Conservation (phyloP, 2,329 filamentous ascomycete genomes). For the Chrysoporthe cubensis region DNA sequence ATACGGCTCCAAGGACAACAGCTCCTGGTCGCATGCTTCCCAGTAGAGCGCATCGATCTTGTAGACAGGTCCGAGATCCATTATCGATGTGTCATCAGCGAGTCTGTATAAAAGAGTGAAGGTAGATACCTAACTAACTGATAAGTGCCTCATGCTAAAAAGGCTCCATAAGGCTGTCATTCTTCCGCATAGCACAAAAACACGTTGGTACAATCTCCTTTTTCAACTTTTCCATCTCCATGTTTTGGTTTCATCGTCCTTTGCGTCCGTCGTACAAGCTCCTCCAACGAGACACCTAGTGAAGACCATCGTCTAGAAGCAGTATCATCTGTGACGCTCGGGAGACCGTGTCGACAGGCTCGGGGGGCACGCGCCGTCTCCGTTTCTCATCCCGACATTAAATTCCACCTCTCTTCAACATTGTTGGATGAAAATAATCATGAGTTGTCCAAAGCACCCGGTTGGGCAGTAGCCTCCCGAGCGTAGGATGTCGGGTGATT, state of each 20-base stretch:
- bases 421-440: constrained; percentile 36
- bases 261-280: constrained; percentile 4
- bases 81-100: background rate
- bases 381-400: constrained; percentile 20
- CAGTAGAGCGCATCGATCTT: too few species aligned
- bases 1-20: background rate
- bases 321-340: constrained; percentile 22
- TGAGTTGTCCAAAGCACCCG: constrained; percentile 46
- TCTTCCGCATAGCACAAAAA: constrained; percentile 23
- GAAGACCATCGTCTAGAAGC: constrained; percentile 12
- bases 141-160: constrained; percentile 24
- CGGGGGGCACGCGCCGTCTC: constrained; percentile 12
- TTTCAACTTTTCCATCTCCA: constrained; percentile 3
- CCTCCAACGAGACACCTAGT: background rate
- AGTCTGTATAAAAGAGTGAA: constrained; percentile 23
- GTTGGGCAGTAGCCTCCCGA: constrained; percentile 42
- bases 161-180: constrained; percentile 23
- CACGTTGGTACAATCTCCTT: constrained; percentile 19
- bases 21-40: background rate
- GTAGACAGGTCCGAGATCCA: background rate
- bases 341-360: constrained; percentile 20
- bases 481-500: constrained; percentile 45
- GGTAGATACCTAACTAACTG: constrained; percentile 24
- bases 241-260: background rate
- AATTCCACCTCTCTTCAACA: constrained; percentile 24